Base-by-base conservation (phyloP, 2,329 filamentous ascomycete species). In the Ascochyta clinopodiicola region DNA sequence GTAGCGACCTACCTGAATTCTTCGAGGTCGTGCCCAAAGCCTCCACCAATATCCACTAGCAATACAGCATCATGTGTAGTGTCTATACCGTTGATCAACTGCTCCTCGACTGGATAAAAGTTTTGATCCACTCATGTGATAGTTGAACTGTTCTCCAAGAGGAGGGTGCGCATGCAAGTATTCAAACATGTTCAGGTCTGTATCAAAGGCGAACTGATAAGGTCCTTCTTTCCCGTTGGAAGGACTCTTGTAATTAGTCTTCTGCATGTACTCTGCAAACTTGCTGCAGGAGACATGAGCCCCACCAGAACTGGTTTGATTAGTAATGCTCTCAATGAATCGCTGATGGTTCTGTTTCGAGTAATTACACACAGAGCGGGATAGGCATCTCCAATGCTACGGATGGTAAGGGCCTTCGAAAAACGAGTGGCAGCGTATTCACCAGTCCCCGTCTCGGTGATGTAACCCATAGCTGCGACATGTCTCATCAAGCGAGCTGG, bases 1-100 rank as follows among this genome's bases (percentile, higher is more conserved):
- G 27, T 29, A 29, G 27, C 27, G 10, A 29, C 27, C 10, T 12
- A 29, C 27, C 27, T 29, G 27, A 29, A 29, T 10, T 29, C 27
- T 29, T 29, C 27, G 27, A 29, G 27, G 31, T 60, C 44, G 17
- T 58, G 57, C 12, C 57, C 57, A 15, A 51, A 5, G 10, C n/a
- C 21, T 7, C 54, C 54, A 34, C 54, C 57, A 36, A 60, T 35
- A 32, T 54, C 57, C 22, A 60, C 57, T 2, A 60, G 42, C 19
- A 58, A 25, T 0, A 29, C 42, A 25, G 54, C 21, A 13, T 57
- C 49, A 8, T 13, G 2, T 12, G 25, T 19, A 6, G 10, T 24
- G 6, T 52, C 47, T 4, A 49, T 21, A 12, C 38, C 51, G 7
- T 49, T 19, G 36, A 56, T 22, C 10, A 59, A 36, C 17, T n/a